Evolutionary conservation across 2,329 filamentous ascomycete genomes (phyloP).

Genomic region (Diaporthe destruens): DNA sequence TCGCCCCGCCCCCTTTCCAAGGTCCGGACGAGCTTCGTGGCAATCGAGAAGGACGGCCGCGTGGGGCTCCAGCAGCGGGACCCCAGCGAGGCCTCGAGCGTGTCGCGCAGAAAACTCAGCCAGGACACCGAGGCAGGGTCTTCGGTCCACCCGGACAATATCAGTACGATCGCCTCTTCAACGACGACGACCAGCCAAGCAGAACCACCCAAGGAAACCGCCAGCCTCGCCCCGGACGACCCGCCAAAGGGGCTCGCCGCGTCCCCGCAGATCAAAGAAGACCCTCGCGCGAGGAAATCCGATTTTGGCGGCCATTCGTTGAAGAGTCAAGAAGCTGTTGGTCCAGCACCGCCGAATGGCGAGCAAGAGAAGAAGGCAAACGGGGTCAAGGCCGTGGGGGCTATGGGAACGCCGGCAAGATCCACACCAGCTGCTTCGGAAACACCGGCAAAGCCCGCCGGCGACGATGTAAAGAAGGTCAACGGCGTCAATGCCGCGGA

Average conservation of each 20-base stretch:
- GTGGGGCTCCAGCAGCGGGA: constrained; percentile 63
- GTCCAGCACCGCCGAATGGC: neutral
- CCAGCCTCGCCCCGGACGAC: constrained; percentile 8
- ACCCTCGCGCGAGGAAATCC: constrained; percentile 8
- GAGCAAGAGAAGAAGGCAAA: neutral
- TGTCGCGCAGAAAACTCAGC: constrained; percentile 53
- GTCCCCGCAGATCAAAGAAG: constrained; percentile 39
- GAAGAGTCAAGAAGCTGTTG: constrained; percentile 27
- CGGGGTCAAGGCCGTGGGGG: neutral
- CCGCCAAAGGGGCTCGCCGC: constrained; percentile 40
- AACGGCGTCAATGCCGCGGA: neutral
- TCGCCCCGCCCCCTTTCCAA: constrained; percentile 78
- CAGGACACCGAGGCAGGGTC: constrained; percentile 55
- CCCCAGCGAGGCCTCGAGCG: constrained; percentile 57
- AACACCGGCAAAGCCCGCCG: neutral
- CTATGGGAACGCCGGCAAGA: neutral
- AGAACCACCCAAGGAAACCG: constrained; percentile 7
- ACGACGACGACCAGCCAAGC: constrained; percentile 15
- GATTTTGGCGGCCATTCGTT: constrained; percentile 23
- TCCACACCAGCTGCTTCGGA: neutral
- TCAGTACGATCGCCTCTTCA: constrained; percentile 47
- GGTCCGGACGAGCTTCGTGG: constrained; percentile 80
- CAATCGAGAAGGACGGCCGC: constrained; percentile 75
- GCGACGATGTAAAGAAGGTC: neutral
- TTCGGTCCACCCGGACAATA: constrained; percentile 55